Conservation (phyloP, 805 yeast genomes). For the Nakazawaea pomicola region DNA sequence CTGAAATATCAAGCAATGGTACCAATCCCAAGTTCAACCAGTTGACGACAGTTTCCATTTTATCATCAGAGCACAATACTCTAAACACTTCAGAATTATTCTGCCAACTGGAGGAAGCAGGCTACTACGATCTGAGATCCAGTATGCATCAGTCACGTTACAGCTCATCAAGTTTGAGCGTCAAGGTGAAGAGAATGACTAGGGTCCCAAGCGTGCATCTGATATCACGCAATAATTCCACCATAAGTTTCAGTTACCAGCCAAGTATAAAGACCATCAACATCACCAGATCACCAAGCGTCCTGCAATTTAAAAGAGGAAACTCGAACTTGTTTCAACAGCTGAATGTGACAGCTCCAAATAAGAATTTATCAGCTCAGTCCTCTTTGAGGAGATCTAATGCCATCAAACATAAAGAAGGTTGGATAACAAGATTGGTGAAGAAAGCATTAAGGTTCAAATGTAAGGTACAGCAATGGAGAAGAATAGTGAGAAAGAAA, state of each 20-base stretch:
- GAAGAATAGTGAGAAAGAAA: slow-evolving; percentile 1
- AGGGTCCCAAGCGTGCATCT: too few relatives aligned
- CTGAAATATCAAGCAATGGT: slow-evolving; percentile 3
- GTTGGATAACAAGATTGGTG: slow-evolving; percentile 8
- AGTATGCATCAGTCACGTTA: background rate
- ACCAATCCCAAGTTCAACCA: background rate
- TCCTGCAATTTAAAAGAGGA: slow-evolving; percentile 3
- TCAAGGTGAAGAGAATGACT: background rate
- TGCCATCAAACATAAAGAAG: slow-evolving; percentile 11
- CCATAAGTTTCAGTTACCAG: background rate
- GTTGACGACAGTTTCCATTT: slow-evolving; percentile 7
- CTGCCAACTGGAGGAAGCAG: background rate
- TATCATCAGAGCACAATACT: slow-evolving; percentile 2
- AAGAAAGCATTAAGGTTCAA: slow-evolving; percentile 1
- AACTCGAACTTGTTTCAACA: too few relatives aligned
- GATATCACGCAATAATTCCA: background rate
- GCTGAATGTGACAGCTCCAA: background rate
- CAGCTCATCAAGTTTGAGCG: background rate
- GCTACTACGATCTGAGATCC: background rate
- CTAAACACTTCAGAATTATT: slow-evolving; percentile 5
- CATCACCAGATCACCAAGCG: slow-evolving; percentile 6
- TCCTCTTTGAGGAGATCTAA: slow-evolving; percentile 12
- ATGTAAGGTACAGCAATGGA: slow-evolving; percentile 7
- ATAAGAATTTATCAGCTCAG: background rate
- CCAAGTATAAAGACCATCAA: background rate